Evolutionary conservation across 441 rosid species (phyloP), one percentile per base, ranked within the genome.

Genomic region (Melastoma candidum): DNA sequence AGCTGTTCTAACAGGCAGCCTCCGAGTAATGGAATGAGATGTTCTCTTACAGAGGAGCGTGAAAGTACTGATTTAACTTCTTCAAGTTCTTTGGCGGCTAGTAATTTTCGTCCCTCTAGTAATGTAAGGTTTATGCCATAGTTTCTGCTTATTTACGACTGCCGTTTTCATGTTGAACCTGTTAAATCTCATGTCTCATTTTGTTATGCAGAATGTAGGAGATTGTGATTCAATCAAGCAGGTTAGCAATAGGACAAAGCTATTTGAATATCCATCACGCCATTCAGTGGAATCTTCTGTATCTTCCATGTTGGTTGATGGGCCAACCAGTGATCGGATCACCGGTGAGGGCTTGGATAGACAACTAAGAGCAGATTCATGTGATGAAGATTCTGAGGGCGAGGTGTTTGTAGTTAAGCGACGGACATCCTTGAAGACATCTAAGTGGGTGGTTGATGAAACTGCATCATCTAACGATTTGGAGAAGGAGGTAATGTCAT

Each of bases 381-480:
- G 72, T 45, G 73, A 81, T 67, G 97, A 94, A 48, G 94, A 82
- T 71, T 90, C 97, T 58, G 99, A 90, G 58, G 72, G 80, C 0
- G 95, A 78, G 77, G 66, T 80, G 62, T 90, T 94, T 68, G 74
- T 96, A 71, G 99, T 94, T 55, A 94, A 90, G 73, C 95, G 99
- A 1, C 89, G 95, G 24, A 73, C 94, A 26, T 77, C 77, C 9
- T 1, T 68, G 63, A 94, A 87, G 71, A 63, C 67, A 48, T 86
- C 79, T 56, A 80, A 73, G 66, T 74, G 84, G 68, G 54, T 69
- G 49, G 71, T 61, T 49, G 73, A 69, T 62, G 69, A 67, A 49
- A 61, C 71, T 27, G 47, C 47, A 51, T 48, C 77, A 14, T 71
- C 73, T 1, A 75, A 59, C 70, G 68, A 74, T 56, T 57, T 69